A percentile compares a stretch with the other conserved stretches of the same genome.
These are phyloP conservation scores for Daphne laureola DNA, from an alignment of 441 rosid genomes.

Conservation along the genomic window DNA sequence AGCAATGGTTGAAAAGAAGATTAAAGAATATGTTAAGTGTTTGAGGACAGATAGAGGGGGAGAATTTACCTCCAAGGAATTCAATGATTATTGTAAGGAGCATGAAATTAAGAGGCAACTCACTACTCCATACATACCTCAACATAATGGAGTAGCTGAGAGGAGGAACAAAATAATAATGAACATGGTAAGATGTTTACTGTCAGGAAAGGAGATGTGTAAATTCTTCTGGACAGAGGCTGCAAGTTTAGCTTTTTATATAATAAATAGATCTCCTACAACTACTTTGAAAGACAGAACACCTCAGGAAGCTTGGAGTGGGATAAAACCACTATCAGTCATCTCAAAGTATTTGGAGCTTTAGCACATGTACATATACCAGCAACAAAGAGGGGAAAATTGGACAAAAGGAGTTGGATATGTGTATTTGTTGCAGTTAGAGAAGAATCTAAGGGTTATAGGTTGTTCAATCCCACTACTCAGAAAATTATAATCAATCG, in stretches of 20 bases:
- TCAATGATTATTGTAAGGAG: neutral
- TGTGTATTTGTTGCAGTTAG: neutral
- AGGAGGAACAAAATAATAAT: neutral
- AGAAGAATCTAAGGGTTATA: slow-evolving; percentile 1
- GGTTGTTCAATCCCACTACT: neutral
- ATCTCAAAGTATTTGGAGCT: neutral
- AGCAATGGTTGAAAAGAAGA: too few species aligned
- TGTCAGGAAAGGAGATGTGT: neutral
- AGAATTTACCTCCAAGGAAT: neutral
- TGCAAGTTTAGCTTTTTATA: neutral
- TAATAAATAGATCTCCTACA: neutral
- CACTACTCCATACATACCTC: neutral
- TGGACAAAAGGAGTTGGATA: neutral
- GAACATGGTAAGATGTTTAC: neutral
- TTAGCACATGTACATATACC: neutral
- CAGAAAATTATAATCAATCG: too few species aligned
- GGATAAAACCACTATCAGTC: neutral
- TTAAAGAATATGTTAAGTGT: too few species aligned
- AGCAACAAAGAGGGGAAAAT: too few species aligned
- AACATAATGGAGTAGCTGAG: neutral
- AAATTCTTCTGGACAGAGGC: slow-evolving; percentile 1
- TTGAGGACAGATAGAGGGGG: neutral
- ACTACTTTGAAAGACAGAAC: neutral
- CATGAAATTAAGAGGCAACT: neutral
- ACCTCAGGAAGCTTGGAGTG: neutral